Evolutionary conservation across 192 early-diverging fungal genomes (phyloP), one percentile per base, ranked within the genome.

Genomic region (Entomortierella lignicola): DNA sequence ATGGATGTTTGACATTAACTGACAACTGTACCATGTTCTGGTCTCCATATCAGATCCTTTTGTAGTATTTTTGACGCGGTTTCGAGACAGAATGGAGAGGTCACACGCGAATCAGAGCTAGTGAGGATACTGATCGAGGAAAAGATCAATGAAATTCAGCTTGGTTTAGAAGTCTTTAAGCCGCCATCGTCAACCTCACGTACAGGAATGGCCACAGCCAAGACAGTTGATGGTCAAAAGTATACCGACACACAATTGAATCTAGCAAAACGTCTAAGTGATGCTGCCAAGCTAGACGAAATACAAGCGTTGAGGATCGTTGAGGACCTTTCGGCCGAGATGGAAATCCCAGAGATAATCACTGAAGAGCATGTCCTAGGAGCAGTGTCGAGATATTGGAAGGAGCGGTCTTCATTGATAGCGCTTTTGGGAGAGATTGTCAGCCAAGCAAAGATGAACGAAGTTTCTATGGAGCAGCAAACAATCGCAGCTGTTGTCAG

Each of bases 241-340:
- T 72, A 80, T 58, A 69, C 69, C 0, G 73, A 69, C 7, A 32
- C 64, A 17, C 81, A 86, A 51, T 57, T 73, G 43, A 83, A 77
- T n/a, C 52, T 86, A 26, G 68, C 83, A 13, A 75, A 70, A 34
- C 69, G 58, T 43, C 43, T 86, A 17, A 82, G 83, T 21, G 81
- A 82, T 51, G 47, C 47, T 8, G 62, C 80, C 57, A 64, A 81
- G 27, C 43, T 86, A 43, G 72, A 86, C 31, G 85, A 86, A 71
- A 30, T 69, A 29, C 83, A 84, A 39, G 75, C 75, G 15, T 51
- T 79, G 34, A 66, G 39, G 13, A 44, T 69, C 34, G 43, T 79
- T 18, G 67, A 69, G 12, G 62, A 70, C 4, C 50, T 79, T 18
- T 41, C 60, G 4, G 4, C 41, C 18, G 66, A 59, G 18, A n/a